These are phyloP conservation scores for Aspergillus felis DNA, from an alignment of 2,329 filamentous ascomycete species.

Conservation along the genomic window DNA sequence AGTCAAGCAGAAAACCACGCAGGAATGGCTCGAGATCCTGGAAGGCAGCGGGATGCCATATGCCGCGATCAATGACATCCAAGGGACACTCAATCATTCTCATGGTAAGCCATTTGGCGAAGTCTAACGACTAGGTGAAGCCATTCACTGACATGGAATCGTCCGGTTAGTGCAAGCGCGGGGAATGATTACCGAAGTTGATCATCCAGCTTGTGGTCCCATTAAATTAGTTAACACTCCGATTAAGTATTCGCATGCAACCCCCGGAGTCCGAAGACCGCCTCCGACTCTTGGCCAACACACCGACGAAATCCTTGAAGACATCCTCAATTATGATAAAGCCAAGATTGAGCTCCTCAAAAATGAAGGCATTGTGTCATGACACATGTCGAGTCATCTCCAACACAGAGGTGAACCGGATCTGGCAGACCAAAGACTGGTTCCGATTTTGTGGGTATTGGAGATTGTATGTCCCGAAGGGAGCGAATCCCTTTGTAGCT, in stretches of 20 bases:
- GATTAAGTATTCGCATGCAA: conserved; percentile 85
- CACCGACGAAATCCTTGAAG: conserved; percentile 69
- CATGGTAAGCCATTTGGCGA: conserved; percentile 58
- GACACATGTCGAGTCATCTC: conserved; percentile 5
- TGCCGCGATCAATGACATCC: conserved; percentile 89
- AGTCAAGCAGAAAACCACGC: conserved; percentile 72
- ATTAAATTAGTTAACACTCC: conserved; percentile 92
- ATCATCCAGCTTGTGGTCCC: conserved; percentile 77
- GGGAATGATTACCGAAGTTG: conserved; percentile 83
- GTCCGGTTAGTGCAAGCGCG: conserved; percentile 58
- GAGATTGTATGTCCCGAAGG: neutral
- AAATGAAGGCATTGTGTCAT: conserved; percentile 63
- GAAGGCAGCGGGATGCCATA: conserved; percentile 94
- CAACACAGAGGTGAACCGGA: neutral
- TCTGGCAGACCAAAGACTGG: too few species aligned
- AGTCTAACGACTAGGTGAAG: neutral
- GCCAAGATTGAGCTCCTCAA: conserved; percentile 61
- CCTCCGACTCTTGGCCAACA: conserved; percentile 87
- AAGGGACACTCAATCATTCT: conserved; percentile 74
- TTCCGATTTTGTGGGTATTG: neutral
- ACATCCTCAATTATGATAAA: conserved; percentile 58
- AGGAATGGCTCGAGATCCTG: conserved; percentile 80
- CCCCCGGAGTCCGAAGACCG: conserved; percentile 68
- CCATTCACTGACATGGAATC: neutral
- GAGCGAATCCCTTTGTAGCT: neutral